Percentiles rank a stretch among this genome's conserved stretches.
These are phyloP conservation scores for Exophiala spinifera DNA, from an alignment of 2,329 filamentous ascomycete species.

Conservation along the genomic window DNA sequence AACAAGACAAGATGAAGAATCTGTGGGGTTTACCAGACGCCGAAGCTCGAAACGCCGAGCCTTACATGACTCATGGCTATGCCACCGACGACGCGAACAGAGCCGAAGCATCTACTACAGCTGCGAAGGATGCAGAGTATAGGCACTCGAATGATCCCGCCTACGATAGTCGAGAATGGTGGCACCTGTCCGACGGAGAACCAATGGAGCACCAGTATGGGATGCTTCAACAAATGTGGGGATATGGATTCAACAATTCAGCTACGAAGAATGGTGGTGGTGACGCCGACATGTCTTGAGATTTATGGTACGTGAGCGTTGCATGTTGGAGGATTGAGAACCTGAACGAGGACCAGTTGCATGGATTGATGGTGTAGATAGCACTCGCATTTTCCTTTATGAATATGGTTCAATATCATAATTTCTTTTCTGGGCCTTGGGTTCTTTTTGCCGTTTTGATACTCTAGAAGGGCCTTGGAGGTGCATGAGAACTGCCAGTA, in stretches of 20 bases:
- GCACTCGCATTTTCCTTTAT: background rate
- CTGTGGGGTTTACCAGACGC: constrained; percentile 16
- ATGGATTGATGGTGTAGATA: constrained; percentile 23
- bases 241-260: constrained; percentile 17
- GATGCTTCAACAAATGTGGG: constrained; percentile 35
- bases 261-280: constrained; percentile 15
- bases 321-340: constrained; percentile 2
- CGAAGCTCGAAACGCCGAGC: constrained; percentile 58
- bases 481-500: too few relatives aligned
- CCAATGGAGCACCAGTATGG: constrained; percentile 42
- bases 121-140: constrained; percentile 29
- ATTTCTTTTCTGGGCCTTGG: background rate
- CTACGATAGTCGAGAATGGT: constrained; percentile 41
- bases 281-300: constrained; percentile 24
- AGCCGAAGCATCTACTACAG: background rate
- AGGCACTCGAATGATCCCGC: constrained; percentile 40
- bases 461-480: background rate
- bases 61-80: constrained; percentile 83
- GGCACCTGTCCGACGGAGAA: constrained; percentile 32
- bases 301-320: background rate
- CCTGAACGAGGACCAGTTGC: background rate
- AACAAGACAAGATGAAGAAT: constrained; percentile 49
- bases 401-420: background rate
- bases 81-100: constrained; percentile 31
- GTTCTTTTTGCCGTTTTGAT: background rate